Conservation (phyloP, 2,329 filamentous ascomycete genomes). For the Orbilia blumenaviensis region DNA sequence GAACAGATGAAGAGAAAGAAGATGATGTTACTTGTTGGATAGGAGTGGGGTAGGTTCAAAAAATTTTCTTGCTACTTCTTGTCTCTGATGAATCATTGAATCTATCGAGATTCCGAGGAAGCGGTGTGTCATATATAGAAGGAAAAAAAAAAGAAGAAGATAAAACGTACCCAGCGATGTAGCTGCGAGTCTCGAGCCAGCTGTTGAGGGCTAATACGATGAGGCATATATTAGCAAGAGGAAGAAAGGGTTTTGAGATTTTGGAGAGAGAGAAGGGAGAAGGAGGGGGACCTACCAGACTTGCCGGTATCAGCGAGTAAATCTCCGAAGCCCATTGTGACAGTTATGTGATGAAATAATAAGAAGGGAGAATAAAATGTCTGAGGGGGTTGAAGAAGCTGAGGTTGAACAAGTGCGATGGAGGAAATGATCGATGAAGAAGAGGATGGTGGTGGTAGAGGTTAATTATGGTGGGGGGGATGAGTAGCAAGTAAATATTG, state of each 20-base stretch:
- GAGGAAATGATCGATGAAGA: background rate
- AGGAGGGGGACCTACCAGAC: slow-evolving; percentile 63
- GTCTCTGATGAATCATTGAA: slow-evolving; percentile 83
- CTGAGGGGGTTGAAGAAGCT: background rate
- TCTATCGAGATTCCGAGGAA: slow-evolving; percentile 62
- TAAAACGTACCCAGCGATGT: slow-evolving; percentile 79
- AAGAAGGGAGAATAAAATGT: background rate
- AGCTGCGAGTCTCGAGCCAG: slow-evolving; percentile 79
- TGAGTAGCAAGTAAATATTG: background rate
- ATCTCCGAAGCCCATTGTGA: slow-evolving; percentile 75
- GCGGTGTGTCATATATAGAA: too few relatives aligned
- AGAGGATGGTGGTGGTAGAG: background rate
- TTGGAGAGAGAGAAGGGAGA: slow-evolving; percentile 23
- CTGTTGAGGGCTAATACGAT: slow-evolving; percentile 67
- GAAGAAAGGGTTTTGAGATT: too few relatives aligned
- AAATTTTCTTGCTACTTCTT: background rate
- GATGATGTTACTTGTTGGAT: too few relatives aligned
- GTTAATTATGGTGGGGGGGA: slow-evolving; percentile 14
- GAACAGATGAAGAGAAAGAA: too few relatives aligned
- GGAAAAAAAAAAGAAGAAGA: slow-evolving; percentile 46
- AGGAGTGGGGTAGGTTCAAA: background rate
- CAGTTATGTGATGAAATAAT: slow-evolving; percentile 8
- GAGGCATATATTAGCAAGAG: slow-evolving; percentile 3
- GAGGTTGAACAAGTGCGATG: background rate
- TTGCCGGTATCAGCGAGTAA: slow-evolving; percentile 73